Conservation (phyloP, 768 basidiomycete genomes). For the Strobilomyces confusus region DNA sequence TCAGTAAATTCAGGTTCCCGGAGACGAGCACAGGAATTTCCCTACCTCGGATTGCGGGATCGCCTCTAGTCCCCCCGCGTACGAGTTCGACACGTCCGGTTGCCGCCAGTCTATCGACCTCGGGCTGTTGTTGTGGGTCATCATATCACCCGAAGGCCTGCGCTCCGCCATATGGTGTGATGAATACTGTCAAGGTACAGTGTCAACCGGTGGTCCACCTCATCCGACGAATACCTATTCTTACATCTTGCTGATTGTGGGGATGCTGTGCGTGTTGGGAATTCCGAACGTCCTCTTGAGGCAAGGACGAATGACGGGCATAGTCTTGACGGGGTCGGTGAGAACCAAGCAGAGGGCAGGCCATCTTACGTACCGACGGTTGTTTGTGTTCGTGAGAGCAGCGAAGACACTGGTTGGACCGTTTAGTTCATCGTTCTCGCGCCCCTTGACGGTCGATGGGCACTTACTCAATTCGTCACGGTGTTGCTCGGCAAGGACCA, state of each 20-base stretch:
- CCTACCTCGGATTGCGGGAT: slow-evolving; percentile 34
- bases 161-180: slow-evolving; percentile 33
- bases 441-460: not conserved
- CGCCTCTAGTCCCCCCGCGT: slow-evolving; percentile 25
- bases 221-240: slow-evolving; percentile 17
- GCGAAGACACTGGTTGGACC: slow-evolving; percentile 27
- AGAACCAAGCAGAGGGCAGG: slow-evolving; percentile 11
- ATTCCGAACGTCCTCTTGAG: slow-evolving; percentile 29
- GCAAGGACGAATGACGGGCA: slow-evolving; percentile 29
- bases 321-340: slow-evolving; percentile 28
- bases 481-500: slow-evolving; percentile 61
- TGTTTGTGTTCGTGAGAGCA: slow-evolving; percentile 35
- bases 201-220: slow-evolving; percentile 17
- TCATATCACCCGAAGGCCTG: slow-evolving; percentile 30
- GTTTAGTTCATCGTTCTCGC: slow-evolving; percentile 19
- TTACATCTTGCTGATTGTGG: slow-evolving; percentile 33
- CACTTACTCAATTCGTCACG: slow-evolving; percentile 55
- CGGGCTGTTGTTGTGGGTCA: slow-evolving; percentile 33
- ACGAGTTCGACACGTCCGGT: slow-evolving; percentile 30
- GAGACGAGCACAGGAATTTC: slow-evolving; percentile 10
- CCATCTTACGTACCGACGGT: slow-evolving; percentile 31
- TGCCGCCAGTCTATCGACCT: slow-evolving; percentile 33
- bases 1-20: slow-evolving; percentile 30
- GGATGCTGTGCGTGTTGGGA: slow-evolving; percentile 29
- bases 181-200: slow-evolving; percentile 24